These are phyloP conservation scores for Schizopora paradoxa DNA, from an alignment of 1,284 basidiomycete genomes.

Conservation along the genomic window DNA sequence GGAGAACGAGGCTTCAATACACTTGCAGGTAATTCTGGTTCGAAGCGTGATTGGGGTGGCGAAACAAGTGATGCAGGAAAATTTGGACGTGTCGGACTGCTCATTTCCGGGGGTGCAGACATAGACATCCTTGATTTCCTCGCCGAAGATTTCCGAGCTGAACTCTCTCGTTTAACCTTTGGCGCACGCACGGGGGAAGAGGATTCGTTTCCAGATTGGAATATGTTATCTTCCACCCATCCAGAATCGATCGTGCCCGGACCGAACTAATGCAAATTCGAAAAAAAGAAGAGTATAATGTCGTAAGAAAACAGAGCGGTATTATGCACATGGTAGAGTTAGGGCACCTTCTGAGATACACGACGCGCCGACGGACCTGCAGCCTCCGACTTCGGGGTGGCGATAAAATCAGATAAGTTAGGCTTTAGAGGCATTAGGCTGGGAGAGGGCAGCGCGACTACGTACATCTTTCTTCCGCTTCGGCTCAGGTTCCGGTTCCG, in stretches of 20 bases:
- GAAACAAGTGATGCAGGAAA: slow-evolving; percentile 20
- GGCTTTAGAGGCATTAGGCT: background rate
- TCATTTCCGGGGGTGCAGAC: slow-evolving; percentile 64
- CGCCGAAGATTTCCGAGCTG: slow-evolving; percentile 38
- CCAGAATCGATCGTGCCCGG: slow-evolving; percentile 55
- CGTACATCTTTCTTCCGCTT: slow-evolving; percentile 12
- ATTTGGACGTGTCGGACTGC: slow-evolving; percentile 31
- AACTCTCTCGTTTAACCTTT: slow-evolving; percentile 41
- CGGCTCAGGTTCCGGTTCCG: slow-evolving; percentile 34
- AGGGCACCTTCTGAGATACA: slow-evolving; percentile 10
- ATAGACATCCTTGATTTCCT: slow-evolving; percentile 58
- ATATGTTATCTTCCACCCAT: slow-evolving; percentile 83
- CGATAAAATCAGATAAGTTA: background rate
- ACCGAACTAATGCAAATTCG: slow-evolving; percentile 15
- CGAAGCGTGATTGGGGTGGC: slow-evolving; percentile 48
- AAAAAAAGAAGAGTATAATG: slow-evolving; percentile 16
- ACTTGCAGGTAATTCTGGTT: slow-evolving; percentile 46
- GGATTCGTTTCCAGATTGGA: slow-evolving; percentile 76
- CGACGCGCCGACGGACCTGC: slow-evolving; percentile 11
- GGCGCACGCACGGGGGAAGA: slow-evolving; percentile 66
- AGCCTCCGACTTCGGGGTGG: slow-evolving; percentile 1
- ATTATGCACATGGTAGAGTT: background rate
- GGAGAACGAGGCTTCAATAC: slow-evolving; percentile 18
- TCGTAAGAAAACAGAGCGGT: slow-evolving; percentile 32
- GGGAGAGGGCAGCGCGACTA: too few relatives aligned